These are phyloP conservation scores for Vigna mungo DNA, from an alignment of 306 rosid species.

Conservation along the genomic window DNA sequence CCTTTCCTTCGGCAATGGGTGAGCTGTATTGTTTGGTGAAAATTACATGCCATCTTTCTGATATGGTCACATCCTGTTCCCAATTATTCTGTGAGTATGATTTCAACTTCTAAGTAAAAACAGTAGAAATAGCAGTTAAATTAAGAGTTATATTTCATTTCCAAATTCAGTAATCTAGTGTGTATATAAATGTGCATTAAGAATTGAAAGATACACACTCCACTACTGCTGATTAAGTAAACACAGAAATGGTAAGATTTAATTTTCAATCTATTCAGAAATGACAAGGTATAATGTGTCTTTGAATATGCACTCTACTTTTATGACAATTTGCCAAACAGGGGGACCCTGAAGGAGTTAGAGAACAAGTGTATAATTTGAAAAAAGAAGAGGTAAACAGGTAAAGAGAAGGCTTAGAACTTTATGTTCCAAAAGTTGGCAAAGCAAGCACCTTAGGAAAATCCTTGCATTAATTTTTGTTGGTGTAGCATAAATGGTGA, in stretches of 20 bases:
- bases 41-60: constrained; percentile 25
- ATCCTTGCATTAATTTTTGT: constrained; percentile 41
- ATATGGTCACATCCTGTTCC: too few relatives aligned
- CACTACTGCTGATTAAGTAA: neutral
- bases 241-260: neutral
- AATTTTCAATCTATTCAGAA: neutral
- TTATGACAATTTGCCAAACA: constrained; percentile 15
- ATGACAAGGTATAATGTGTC: neutral
- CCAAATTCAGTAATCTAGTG: neutral
- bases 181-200: neutral
- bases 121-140: neutral
- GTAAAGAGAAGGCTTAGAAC: constrained; percentile 33
- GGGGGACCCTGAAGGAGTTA: constrained; percentile 26
- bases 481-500: constrained; percentile 40
- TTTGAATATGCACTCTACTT: neutral
- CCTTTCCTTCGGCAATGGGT: constrained; percentile 3
- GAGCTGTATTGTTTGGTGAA: constrained; percentile 31
- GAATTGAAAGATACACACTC: neutral
- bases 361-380: constrained; percentile 37
- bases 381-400: constrained; percentile 33
- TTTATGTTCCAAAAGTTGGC: constrained; percentile 36
- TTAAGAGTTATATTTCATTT: neutral
- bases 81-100: constrained; percentile 7
- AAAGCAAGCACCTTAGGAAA: constrained; percentile 32
- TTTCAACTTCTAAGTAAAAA: neutral